These are phyloP conservation scores for Camellia japonica DNA, from an alignment of 148 eudicot species.

Conservation along the genomic window DNA sequence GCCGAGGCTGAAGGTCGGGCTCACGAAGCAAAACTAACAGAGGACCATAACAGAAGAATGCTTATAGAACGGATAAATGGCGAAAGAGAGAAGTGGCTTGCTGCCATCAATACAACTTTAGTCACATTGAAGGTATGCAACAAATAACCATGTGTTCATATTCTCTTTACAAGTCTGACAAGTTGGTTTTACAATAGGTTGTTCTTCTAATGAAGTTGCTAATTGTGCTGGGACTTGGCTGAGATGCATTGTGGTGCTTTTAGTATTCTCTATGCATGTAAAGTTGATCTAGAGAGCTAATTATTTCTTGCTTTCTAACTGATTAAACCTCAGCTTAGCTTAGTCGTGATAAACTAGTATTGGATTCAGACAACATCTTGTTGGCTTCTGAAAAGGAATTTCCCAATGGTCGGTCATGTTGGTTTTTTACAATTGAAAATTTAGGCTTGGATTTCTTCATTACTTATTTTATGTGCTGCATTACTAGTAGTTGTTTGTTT, in stretches of 20 bases:
- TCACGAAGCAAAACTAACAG: constrained; percentile 80
- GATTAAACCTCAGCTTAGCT: too few relatives aligned
- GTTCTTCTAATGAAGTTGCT: not conserved
- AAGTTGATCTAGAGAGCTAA: not conserved
- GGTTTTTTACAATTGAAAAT: not conserved
- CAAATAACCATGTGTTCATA: not conserved
- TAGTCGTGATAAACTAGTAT: not conserved
- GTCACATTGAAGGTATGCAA: constrained; percentile 82
- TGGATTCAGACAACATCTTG: not conserved
- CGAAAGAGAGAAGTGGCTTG: constrained; percentile 97
- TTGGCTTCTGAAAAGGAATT: not conserved
- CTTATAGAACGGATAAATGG: constrained; percentile 71
- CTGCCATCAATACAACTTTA: constrained; percentile 89
- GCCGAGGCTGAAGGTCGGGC: constrained; percentile 96
- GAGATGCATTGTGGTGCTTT: not conserved
- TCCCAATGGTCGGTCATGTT: not conserved
- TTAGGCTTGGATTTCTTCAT: not conserved
- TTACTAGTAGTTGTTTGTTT: not conserved
- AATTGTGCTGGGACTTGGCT: not conserved
- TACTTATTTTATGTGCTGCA: constrained; percentile 1
- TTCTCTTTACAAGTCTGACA: not conserved
- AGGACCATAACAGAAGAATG: constrained; percentile 84
- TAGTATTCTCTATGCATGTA: not conserved
- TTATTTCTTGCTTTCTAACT: not conserved
- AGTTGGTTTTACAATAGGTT: not conserved